phyloP scores from a whole-genome alignment of 2,329 filamentous ascomycete species.

The Alternaria atra region DNA sequence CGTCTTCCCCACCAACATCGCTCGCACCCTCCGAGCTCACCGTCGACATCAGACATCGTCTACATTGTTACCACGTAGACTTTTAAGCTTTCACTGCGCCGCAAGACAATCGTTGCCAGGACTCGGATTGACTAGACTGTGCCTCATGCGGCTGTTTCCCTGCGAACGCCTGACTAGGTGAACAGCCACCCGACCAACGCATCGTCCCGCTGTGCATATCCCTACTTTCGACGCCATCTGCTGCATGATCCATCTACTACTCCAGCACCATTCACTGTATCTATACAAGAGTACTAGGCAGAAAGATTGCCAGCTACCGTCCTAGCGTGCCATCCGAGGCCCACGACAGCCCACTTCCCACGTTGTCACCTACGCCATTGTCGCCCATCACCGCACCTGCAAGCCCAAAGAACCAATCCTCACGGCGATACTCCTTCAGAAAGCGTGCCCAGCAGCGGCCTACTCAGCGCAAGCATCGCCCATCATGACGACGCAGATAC shows the following conservation, averaged over 20 bases:
- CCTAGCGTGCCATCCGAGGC: constrained; percentile 6
- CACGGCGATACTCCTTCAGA: constrained; percentile 26
- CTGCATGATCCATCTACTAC: constrained; percentile 8
- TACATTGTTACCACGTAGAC: background rate
- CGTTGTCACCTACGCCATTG: constrained; percentile 13
- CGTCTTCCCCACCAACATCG: constrained; percentile 11
- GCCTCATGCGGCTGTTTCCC: constrained; percentile 16
- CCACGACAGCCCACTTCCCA: constrained; percentile 11
- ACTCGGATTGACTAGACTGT: constrained; percentile 9
- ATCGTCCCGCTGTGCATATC: constrained; percentile 14
- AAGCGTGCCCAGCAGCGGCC: constrained; percentile 25
- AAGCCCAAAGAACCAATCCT: constrained; percentile 1
- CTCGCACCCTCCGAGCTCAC: constrained; percentile 11
- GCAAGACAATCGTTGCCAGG: constrained; percentile 11
- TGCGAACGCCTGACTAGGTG: constrained; percentile 8
- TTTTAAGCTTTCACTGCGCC: constrained; percentile 13
- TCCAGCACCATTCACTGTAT: constrained; percentile 1
- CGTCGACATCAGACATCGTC: constrained; percentile 10
- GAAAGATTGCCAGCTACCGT: background rate
- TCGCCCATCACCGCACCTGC: constrained; percentile 12
- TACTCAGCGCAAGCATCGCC: constrained; percentile 13
- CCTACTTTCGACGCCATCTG: constrained; percentile 8
- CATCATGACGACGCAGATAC: constrained; percentile 65
- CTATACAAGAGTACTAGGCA: background rate
- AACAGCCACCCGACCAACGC: constrained; percentile 16